Evolutionary conservation across 305 asterid species (phyloP).

Genomic region (Galium porrigens): DNA sequence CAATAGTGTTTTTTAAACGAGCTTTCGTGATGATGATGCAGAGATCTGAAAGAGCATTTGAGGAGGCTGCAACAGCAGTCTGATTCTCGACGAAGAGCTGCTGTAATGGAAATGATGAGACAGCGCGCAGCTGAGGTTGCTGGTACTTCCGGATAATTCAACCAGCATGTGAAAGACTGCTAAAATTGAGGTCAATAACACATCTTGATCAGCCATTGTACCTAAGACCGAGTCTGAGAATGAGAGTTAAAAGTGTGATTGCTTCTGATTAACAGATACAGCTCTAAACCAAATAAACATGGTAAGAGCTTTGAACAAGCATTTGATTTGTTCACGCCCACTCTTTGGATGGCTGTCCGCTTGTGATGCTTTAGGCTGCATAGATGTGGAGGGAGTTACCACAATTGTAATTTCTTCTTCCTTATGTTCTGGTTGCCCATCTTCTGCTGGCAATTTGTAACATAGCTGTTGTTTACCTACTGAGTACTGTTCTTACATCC

Average conservation of each 20-base stretch:
- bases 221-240: constrained; percentile 11
- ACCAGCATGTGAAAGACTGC: constrained; percentile 14
- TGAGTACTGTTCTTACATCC: background rate
- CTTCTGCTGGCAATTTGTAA: constrained; percentile 38
- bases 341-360: constrained; percentile 27
- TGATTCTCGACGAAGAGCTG: constrained; percentile 88
- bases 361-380: constrained; percentile 18
- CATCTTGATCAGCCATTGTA: constrained; percentile 14
- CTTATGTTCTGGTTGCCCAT: constrained; percentile 23
- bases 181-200: constrained; percentile 12
- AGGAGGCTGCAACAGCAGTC: constrained; percentile 85
- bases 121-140: constrained; percentile 96
- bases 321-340: constrained; percentile 18
- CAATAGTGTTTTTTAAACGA: background rate
- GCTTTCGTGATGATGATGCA: constrained; percentile 23
- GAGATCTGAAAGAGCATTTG: constrained; percentile 74
- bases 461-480: constrained; percentile 21
- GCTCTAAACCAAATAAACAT: constrained; percentile 17
- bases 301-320: constrained; percentile 19
- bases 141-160: constrained; percentile 33
- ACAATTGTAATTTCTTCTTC: constrained; percentile 35
- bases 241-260: constrained; percentile 6
- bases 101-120: constrained; percentile 95
- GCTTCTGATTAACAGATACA: constrained; percentile 1
- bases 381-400: constrained; percentile 14